These are phyloP conservation scores for Wickerhamiella nectarea DNA, from an alignment of 805 yeast genomes.

Conservation along the genomic window DNA sequence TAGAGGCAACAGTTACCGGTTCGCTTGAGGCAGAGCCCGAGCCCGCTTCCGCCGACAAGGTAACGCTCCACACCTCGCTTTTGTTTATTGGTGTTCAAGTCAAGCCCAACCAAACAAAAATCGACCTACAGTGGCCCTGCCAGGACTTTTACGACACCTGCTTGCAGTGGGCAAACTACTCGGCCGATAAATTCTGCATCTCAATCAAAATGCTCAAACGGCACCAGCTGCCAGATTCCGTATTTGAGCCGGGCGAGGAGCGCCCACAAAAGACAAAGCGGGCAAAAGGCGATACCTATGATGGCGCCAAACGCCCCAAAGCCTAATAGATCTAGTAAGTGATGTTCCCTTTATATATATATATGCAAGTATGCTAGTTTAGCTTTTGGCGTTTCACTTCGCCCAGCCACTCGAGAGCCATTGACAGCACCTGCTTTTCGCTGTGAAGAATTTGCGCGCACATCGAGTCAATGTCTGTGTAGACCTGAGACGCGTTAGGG, in stretches of 20 bases:
- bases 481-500: slow-evolving; percentile 1
- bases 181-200: slow-evolving; percentile 45
- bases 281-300: slow-evolving; percentile 32
- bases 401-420: slow-evolving; percentile 18
- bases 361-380: too few relatives aligned
- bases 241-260: slow-evolving; percentile 63
- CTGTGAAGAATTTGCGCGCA: slow-evolving; percentile 19
- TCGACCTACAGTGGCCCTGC: slow-evolving; percentile 83
- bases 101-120: slow-evolving; percentile 33
- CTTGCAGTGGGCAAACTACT: slow-evolving; percentile 55
- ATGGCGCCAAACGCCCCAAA: slow-evolving; percentile 9
- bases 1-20: slow-evolving; percentile 4
- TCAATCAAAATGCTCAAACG: slow-evolving; percentile 57
- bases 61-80: slow-evolving; percentile 48
- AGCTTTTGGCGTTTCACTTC: background rate
- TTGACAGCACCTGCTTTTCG: slow-evolving; percentile 21
- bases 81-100: slow-evolving; percentile 68
- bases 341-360: background rate
- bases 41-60: slow-evolving; percentile 12
- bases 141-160: slow-evolving; percentile 75
- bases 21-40: slow-evolving; percentile 20
- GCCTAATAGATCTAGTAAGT: too few relatives aligned
- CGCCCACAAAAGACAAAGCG: slow-evolving; percentile 53
- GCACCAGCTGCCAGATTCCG: slow-evolving; percentile 71
- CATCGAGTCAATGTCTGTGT: slow-evolving; percentile 16